A percentile compares a stretch with the other conserved stretches of the same genome.
Evolutionary conservation across 2,329 filamentous ascomycete species (phyloP).

Genomic region (Hymenoscyphus fraxineus): DNA sequence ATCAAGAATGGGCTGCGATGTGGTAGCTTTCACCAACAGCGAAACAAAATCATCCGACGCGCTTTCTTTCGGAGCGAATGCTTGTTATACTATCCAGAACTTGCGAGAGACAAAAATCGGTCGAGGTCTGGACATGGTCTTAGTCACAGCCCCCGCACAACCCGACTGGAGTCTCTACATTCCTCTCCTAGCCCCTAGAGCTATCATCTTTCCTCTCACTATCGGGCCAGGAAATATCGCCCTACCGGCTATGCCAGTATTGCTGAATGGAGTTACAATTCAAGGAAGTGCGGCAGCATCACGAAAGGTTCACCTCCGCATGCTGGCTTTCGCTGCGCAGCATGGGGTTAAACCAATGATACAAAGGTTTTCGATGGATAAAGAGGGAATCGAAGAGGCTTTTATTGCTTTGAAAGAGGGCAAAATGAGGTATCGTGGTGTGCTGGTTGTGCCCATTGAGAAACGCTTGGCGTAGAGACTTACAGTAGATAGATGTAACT

Average conservation of each 20-base stretch:
- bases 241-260: background rate
- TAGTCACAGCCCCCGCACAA: background rate
- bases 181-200: constrained; percentile 37
- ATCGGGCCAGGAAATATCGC: background rate
- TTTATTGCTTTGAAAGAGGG: constrained; percentile 12
- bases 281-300: constrained; percentile 14
- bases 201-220: background rate
- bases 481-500: no score
- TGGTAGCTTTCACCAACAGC: constrained; percentile 48
- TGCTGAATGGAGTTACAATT: constrained; percentile 14
- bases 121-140: background rate
- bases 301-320: constrained; percentile 13
- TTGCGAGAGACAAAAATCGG: background rate
- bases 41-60: constrained; percentile 53
- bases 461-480: background rate
- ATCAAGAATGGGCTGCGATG: background rate
- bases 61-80: constrained; percentile 26
- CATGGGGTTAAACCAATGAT: constrained; percentile 15
- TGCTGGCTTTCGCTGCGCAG: constrained; percentile 16
- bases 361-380: constrained; percentile 14
- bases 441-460: constrained; percentile 7
- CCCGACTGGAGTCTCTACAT: constrained; percentile 32
- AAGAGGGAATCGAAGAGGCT: constrained; percentile 11
- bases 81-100: background rate
- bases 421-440: constrained; percentile 16